Evolutionary conservation across 306 rosid genomes (phyloP).

Genomic region (Malus domestica): DNA sequence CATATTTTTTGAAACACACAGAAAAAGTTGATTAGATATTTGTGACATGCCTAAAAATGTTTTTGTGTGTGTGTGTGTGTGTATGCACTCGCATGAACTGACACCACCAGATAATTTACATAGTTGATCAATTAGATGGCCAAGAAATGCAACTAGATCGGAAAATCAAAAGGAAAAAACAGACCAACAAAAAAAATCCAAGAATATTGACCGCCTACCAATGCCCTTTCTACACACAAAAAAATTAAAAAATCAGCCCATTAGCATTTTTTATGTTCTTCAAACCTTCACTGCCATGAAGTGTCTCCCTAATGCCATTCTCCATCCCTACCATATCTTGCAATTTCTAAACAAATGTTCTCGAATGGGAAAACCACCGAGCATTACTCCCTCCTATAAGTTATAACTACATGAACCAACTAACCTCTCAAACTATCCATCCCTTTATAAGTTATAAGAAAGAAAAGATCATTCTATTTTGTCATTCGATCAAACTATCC

Average conservation of each 20-base stretch:
- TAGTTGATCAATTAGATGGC: not conserved
- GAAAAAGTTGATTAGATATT: slow-evolving; percentile 16
- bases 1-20: not conserved
- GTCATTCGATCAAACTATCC: not conserved
- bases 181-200: not conserved
- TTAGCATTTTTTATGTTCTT: not conserved
- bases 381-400: not conserved
- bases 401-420: not conserved
- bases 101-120: not conserved
- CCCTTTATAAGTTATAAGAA: not conserved
- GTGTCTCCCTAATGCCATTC: not conserved
- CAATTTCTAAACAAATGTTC: not conserved
- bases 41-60: slow-evolving; percentile 1
- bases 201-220: not conserved
- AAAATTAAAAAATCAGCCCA: not conserved
- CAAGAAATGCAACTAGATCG: not conserved
- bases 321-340: not conserved
- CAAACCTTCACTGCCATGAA: not conserved
- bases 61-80: no score
- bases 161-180: not conserved
- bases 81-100: not conserved
- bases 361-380: not conserved
- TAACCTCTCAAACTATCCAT: not conserved
- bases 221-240: not conserved
- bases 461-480: not conserved